These are phyloP conservation scores for Periglandula ipomoeae DNA, from an alignment of 2,329 filamentous ascomycete species.

Conservation along the genomic window DNA sequence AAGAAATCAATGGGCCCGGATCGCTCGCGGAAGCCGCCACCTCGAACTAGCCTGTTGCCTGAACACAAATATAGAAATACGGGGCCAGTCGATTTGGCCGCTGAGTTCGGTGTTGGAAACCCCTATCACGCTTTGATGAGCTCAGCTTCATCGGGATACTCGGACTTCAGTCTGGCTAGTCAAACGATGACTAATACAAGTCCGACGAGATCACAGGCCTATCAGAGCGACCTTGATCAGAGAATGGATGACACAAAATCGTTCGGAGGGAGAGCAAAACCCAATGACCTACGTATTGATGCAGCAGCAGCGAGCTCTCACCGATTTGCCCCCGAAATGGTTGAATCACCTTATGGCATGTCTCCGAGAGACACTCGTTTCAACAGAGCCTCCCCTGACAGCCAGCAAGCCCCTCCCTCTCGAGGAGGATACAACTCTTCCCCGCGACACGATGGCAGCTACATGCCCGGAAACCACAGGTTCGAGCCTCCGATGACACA, in stretches of 20 bases:
- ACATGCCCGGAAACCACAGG: neutral
- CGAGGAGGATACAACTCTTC: slow-evolving; percentile 7
- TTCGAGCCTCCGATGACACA: neutral
- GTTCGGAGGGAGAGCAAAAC: slow-evolving; percentile 31
- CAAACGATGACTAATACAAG: slow-evolving; percentile 52
- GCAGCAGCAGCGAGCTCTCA: slow-evolving; percentile 18
- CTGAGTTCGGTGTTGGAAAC: slow-evolving; percentile 52
- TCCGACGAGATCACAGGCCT: slow-evolving; percentile 21
- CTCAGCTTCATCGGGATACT: slow-evolving; percentile 57
- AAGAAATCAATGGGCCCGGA: slow-evolving; percentile 38
- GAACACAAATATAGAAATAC: slow-evolving; percentile 26
- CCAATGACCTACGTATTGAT: slow-evolving; percentile 24
- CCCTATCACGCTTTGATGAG: slow-evolving; percentile 55
- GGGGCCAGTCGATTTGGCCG: slow-evolving; percentile 44
- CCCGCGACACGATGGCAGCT: slow-evolving; percentile 1
- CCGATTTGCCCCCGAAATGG: slow-evolving; percentile 16
- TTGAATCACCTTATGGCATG: slow-evolving; percentile 19
- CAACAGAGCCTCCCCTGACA: slow-evolving; percentile 2
- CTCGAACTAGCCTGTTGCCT: slow-evolving; percentile 38
- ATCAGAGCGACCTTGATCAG: slow-evolving; percentile 36
- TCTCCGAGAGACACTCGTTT: slow-evolving; percentile 15
- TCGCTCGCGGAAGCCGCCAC: slow-evolving; percentile 43
- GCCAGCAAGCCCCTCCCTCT: neutral
- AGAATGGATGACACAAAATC: slow-evolving; percentile 48
- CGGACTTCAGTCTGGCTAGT: slow-evolving; percentile 47